phyloP scores from a whole-genome alignment of 2,329 filamentous ascomycete species.

The Ceratocystis eucalypticola region DNA sequence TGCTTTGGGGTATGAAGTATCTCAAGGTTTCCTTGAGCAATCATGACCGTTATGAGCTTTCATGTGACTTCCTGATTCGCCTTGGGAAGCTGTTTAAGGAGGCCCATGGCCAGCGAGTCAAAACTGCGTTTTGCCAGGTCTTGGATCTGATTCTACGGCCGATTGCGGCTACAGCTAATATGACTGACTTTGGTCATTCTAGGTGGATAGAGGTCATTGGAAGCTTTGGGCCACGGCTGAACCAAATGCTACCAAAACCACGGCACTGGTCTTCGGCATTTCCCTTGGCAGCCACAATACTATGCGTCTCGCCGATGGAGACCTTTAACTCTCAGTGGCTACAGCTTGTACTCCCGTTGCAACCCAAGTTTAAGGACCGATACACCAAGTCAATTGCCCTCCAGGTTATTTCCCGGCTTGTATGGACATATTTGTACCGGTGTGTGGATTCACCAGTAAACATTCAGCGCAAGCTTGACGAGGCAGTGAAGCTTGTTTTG shows the following conservation, averaged over 20 bases:
- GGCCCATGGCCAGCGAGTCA: slow-evolving; percentile 78
- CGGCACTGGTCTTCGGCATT: slow-evolving; percentile 86
- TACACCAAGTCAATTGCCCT: slow-evolving; percentile 64
- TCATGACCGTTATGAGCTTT: slow-evolving; percentile 65
- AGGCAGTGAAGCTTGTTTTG: slow-evolving; percentile 73
- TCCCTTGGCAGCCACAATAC: slow-evolving; percentile 69
- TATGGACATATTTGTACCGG: slow-evolving; percentile 92
- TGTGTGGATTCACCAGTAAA: slow-evolving; percentile 56
- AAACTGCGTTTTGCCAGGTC: slow-evolving; percentile 87
- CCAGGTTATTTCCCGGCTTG: slow-evolving; percentile 74
- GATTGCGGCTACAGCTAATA: slow-evolving; percentile 66
- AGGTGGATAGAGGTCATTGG: slow-evolving; percentile 82
- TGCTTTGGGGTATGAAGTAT: slow-evolving; percentile 85
- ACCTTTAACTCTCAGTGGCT: slow-evolving; percentile 78
- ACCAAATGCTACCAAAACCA: slow-evolving; percentile 78
- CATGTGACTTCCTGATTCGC: slow-evolving; percentile 76
- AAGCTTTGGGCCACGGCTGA: slow-evolving; percentile 61
- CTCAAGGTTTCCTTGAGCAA: slow-evolving; percentile 62
- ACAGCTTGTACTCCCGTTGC: slow-evolving; percentile 61
- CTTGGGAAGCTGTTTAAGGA: slow-evolving; percentile 71
- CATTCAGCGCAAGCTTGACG: slow-evolving; percentile 70
- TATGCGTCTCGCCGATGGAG: slow-evolving; percentile 79
- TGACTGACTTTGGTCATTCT: slow-evolving; percentile 60
- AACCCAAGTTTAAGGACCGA: slow-evolving; percentile 73
- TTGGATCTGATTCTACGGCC: slow-evolving; percentile 76